Evolutionary conservation across 139 green algal genomes (phyloP).

Genomic region (Gonium pectorale): DNA sequence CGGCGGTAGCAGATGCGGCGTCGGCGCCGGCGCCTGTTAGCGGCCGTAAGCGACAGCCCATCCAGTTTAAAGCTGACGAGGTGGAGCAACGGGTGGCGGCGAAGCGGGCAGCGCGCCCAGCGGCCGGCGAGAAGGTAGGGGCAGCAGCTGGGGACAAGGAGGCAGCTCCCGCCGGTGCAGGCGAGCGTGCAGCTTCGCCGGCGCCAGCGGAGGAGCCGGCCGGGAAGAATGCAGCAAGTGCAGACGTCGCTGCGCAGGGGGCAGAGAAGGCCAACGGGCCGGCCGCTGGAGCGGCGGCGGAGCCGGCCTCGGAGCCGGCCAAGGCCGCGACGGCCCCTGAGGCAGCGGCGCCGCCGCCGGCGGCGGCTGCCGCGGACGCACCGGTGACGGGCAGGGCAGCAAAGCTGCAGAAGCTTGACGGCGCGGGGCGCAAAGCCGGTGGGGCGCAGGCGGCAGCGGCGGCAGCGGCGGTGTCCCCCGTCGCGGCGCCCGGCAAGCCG

Average conservation of each 20-base stretch:
- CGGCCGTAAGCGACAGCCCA: conserved; percentile 29
- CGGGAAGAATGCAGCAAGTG: not conserved
- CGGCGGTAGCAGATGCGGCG: not conserved
- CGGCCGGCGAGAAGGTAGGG: not conserved
- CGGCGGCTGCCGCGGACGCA: not conserved
- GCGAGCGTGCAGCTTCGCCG: not conserved
- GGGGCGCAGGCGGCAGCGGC: not conserved
- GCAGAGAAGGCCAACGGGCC: not conserved
- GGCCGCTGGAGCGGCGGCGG: not conserved
- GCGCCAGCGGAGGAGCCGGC: not conserved
- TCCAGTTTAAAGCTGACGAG: conserved; percentile 10
- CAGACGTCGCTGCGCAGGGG: not conserved
- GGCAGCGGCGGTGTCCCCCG: not conserved
- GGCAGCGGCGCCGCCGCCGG: not conserved
- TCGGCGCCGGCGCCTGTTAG: not conserved
- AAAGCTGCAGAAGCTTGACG: conserved; percentile 44
- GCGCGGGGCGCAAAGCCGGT: not conserved
- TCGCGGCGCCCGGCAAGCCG: not conserved
- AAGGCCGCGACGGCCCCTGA: not conserved
- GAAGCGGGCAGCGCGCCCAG: conserved; percentile 24
- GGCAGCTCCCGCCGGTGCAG: not conserved
- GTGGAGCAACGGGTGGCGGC: conserved; percentile 32
- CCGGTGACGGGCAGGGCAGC: not conserved
- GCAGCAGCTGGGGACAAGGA: not conserved
- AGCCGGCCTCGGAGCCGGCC: not conserved